A percentile compares a stretch with the other conserved stretches of the same genome.
These are phyloP conservation scores for Blastocystis sp. DNA, from an alignment of 352 stramenopile species.

Conservation along the genomic window DNA sequence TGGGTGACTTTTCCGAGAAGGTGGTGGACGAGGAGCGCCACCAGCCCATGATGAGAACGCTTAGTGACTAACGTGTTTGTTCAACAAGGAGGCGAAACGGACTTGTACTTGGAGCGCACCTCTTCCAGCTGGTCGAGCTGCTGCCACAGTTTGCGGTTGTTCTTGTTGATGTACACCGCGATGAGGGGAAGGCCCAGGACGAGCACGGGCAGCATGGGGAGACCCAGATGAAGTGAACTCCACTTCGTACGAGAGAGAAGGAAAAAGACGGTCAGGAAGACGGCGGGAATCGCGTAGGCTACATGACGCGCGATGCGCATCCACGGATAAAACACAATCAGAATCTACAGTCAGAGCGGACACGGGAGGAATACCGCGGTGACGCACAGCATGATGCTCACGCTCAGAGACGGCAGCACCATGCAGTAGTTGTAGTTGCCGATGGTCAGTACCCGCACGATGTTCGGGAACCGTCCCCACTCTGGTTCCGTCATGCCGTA, in stretches of 20 bases:
- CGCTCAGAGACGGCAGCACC: slow-evolving; percentile 1
- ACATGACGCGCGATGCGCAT: slow-evolving; percentile 2
- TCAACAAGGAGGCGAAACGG: slow-evolving; percentile 48
- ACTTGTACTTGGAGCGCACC: slow-evolving; percentile 39
- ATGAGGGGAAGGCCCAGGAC: slow-evolving; percentile 20
- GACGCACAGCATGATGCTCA: slow-evolving; percentile 36
- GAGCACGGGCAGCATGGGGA: background rate
- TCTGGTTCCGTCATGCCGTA: slow-evolving; percentile 30
- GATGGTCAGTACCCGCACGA: slow-evolving; percentile 44
- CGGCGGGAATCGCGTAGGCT: slow-evolving; percentile 2
- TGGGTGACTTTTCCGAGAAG: slow-evolving; percentile 34
- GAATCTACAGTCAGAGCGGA: slow-evolving; percentile 6
- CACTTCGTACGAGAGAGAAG: slow-evolving; percentile 16
- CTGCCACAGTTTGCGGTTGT: slow-evolving; percentile 41
- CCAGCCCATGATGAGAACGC: slow-evolving; percentile 57
- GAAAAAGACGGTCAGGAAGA: slow-evolving; percentile 4
- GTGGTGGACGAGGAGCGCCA: slow-evolving; percentile 59
- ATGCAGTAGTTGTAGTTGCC: slow-evolving; percentile 29
- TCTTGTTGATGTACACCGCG: background rate
- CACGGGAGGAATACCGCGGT: background rate
- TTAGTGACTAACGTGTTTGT: slow-evolving; percentile 38
- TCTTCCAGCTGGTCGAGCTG: slow-evolving; percentile 47
- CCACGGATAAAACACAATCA: slow-evolving; percentile 45
- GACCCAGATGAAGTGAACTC: background rate
- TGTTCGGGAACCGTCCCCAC: slow-evolving; percentile 32